These are phyloP conservation scores for Colletotrichum plurivorum DNA, from an alignment of 2,329 filamentous ascomycete species.

Conservation along the genomic window DNA sequence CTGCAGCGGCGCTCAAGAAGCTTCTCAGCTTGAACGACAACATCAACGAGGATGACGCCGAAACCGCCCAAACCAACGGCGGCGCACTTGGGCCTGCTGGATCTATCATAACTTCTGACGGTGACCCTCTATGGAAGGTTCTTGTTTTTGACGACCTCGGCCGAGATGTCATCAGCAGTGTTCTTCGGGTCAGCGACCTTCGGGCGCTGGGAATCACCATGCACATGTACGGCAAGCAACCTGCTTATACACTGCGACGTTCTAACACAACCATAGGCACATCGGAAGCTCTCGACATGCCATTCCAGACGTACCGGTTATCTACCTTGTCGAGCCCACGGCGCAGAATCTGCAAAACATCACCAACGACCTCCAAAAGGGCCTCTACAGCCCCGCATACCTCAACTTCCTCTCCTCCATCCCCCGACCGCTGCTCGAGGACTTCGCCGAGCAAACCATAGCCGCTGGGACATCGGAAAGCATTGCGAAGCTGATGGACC, in stretches of 20 bases:
- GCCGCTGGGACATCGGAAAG: constrained; percentile 87
- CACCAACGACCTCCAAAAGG: constrained; percentile 86
- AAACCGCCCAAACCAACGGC: constrained; percentile 76
- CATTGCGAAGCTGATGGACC: constrained; percentile 93
- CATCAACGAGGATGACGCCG: constrained; percentile 69
- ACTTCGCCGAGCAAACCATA: constrained; percentile 92
- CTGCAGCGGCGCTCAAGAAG: constrained; percentile 88
- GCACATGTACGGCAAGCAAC: constrained; percentile 77
- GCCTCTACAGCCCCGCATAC: constrained; percentile 92
- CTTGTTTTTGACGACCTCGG: constrained; percentile 94
- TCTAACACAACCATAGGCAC: constrained; percentile 68
- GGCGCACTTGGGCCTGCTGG: constrained; percentile 74
- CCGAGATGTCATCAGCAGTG: constrained; percentile 96
- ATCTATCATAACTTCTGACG: constrained; percentile 87
- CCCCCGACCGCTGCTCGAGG: constrained; percentile 89
- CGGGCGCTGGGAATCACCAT: constrained; percentile 96
- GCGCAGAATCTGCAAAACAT: constrained; percentile 85
- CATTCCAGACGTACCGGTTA: constrained; percentile 95
- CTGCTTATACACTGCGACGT: constrained; percentile 15
- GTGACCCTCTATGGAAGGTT: constrained; percentile 97
- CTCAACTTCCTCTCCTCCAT: constrained; percentile 98
- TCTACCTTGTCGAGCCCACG: constrained; percentile 96
- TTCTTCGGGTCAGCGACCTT: constrained; percentile 93
- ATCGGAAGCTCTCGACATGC: constrained; percentile 86
- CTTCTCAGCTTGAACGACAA: constrained; percentile 95